Evolutionary conservation across 768 basidiomycete genomes (phyloP).

Genomic region (Nidularia sp.): DNA sequence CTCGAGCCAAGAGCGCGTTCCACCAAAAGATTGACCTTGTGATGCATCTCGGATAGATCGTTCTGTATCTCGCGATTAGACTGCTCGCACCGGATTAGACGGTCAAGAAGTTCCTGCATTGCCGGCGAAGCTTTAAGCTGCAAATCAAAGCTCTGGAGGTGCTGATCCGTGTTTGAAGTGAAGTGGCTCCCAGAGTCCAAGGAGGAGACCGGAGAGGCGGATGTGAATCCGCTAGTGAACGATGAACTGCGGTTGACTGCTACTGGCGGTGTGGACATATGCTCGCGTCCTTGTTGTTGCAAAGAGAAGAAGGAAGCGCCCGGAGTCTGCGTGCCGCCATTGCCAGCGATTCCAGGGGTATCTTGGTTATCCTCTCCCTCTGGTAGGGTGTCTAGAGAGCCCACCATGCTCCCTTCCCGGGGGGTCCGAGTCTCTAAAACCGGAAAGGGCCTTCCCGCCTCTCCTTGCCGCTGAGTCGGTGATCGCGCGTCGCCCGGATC

Average conservation of each 20-base stretch:
- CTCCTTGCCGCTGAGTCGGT: conserved; percentile 42
- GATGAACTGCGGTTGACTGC: conserved; percentile 29
- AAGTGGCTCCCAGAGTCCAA: conserved; percentile 70
- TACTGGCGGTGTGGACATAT: conserved; percentile 43
- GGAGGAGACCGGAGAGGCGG: conserved; percentile 77
- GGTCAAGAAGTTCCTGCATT: conserved; percentile 72
- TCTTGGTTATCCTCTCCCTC: conserved; percentile 46
- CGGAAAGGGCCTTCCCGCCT: conserved; percentile 39
- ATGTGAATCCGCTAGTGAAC: conserved; percentile 44
- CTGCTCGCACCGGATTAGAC: conserved; percentile 68
- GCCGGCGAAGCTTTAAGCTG: conserved; percentile 75
- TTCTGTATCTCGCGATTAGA: conserved; percentile 69
- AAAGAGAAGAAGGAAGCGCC: conserved; percentile 32
- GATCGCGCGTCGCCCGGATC: conserved; percentile 31
- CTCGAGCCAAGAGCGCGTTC: conserved; percentile 53
- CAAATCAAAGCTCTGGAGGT: conserved; percentile 52
- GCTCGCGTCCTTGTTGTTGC: conserved; percentile 32
- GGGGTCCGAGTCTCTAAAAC: conserved; percentile 27
- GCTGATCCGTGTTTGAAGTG: conserved; percentile 41
- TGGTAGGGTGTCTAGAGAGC: conserved; percentile 46
- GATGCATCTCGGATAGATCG: conserved; percentile 68
- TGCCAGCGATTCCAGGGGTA: conserved; percentile 26
- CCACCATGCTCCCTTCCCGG: conserved; percentile 47
- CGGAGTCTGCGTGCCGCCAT: conserved; percentile 11
- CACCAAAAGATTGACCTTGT: conserved; percentile 73